These are phyloP conservation scores for Salix exigua DNA, from an alignment of 345 rosid species.

Conservation along the genomic window DNA sequence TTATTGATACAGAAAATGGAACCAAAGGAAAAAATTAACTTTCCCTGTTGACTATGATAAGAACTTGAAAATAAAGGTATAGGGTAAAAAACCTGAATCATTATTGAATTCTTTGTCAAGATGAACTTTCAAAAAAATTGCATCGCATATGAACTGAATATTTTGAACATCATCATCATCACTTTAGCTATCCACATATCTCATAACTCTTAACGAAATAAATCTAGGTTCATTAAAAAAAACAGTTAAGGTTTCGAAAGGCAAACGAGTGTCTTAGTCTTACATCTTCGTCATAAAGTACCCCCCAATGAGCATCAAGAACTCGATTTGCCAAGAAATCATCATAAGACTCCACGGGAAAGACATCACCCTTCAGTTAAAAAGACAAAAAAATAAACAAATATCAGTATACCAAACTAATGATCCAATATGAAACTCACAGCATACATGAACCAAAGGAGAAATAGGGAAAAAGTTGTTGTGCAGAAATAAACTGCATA, in stretches of 20 bases:
- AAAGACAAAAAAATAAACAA: not conserved
- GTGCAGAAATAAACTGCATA: not conserved
- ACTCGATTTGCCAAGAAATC: slow-evolving; percentile 43
- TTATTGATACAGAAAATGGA: not conserved
- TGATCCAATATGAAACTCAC: slow-evolving; percentile 1
- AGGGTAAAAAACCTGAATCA: not conserved
- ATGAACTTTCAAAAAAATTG: not conserved
- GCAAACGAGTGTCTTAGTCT: slow-evolving; percentile 19
- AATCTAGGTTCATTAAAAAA: not conserved
- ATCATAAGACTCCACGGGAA: slow-evolving; percentile 76
- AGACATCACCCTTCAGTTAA: slow-evolving; percentile 73
- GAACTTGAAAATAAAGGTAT: not conserved
- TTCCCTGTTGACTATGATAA: not conserved
- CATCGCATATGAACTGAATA: not conserved
- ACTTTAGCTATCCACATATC: not conserved
- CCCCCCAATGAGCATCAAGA: slow-evolving; percentile 96
- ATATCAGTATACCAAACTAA: not conserved
- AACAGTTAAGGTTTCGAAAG: not conserved
- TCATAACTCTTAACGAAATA: not conserved
- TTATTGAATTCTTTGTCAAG: not conserved
- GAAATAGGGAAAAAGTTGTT: not conserved
- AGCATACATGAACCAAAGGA: slow-evolving; percentile 5
- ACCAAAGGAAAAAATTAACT: not conserved
- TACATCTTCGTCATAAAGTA: slow-evolving; percentile 81
- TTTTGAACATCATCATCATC: not conserved